Conservation (phyloP, 2,329 filamentous ascomycete species). For the Metarhizium humberi region DNA sequence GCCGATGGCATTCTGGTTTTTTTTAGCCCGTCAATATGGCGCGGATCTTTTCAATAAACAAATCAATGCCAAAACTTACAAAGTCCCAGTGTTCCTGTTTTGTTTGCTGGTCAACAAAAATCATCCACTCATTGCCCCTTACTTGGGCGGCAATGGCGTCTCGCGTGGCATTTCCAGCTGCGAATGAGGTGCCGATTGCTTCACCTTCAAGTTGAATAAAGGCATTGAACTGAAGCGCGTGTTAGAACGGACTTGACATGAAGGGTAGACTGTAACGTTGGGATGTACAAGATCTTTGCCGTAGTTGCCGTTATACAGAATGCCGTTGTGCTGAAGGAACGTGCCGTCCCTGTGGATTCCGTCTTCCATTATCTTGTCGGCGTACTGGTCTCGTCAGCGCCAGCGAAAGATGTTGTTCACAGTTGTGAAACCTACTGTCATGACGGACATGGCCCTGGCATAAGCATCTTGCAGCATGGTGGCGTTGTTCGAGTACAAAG, state of each 20-base stretch:
- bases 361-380: constrained; percentile 9
- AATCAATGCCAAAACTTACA: constrained; percentile 3
- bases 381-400: constrained; percentile 5
- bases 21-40: no score
- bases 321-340: constrained; percentile 14
- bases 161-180: constrained; percentile 8
- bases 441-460: constrained; percentile 9
- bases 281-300: constrained; percentile 13
- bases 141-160: constrained; percentile 12
- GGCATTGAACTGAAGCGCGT: constrained; percentile 10
- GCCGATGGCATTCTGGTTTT: constrained; percentile 12
- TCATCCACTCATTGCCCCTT: constrained; percentile 15
- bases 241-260: neutral
- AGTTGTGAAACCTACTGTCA: constrained; percentile 7
- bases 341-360: constrained; percentile 15
- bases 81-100: constrained; percentile 13
- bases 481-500: constrained; percentile 12
- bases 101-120: constrained; percentile 11
- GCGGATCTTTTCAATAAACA: no score
- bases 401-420: neutral
- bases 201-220: constrained; percentile 14
- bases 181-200: constrained; percentile 14
- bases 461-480: constrained; percentile 11
- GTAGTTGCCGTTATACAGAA: constrained; percentile 16
- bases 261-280: neutral